Conservation (phyloP, 2,329 filamentous ascomycete species). For the Botryotinia calthae region DNA sequence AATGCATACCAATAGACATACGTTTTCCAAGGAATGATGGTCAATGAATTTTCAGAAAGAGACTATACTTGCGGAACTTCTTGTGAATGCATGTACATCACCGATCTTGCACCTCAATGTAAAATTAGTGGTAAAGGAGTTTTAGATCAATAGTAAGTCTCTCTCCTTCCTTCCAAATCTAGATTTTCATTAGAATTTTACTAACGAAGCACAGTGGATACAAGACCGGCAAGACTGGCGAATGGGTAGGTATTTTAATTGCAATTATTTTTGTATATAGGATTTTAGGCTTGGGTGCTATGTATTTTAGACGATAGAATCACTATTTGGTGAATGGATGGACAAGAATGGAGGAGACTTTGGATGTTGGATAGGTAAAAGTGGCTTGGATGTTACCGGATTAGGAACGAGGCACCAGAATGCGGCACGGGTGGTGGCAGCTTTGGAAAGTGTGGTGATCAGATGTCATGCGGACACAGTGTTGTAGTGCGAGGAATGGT, state of each 20-base stretch:
- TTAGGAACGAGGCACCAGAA: not conserved
- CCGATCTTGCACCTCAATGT: slow-evolving; percentile 60
- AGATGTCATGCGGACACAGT: not conserved
- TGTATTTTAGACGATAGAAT: slow-evolving; percentile 40
- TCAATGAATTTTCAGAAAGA: slow-evolving; percentile 73
- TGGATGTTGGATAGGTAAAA: not conserved
- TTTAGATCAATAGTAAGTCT: slow-evolving; percentile 54
- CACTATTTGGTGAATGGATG: not conserved
- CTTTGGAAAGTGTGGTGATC: slow-evolving; percentile 5
- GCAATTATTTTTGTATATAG: slow-evolving; percentile 73
- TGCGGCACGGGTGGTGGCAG: not conserved
- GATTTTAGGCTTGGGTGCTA: slow-evolving; percentile 62
- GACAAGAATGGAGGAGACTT: not conserved
- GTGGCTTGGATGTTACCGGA: slow-evolving; percentile 1
- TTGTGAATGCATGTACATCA: slow-evolving; percentile 66
- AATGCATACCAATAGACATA: slow-evolving; percentile 50
- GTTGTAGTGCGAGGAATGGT: slow-evolving; percentile 3
- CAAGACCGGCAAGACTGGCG: slow-evolving; percentile 57
- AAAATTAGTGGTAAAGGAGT: slow-evolving; percentile 70
- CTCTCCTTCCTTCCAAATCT: not conserved
- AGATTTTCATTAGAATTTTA: not conserved
- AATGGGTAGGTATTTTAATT: slow-evolving; percentile 75
- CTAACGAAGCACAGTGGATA: slow-evolving; percentile 49
- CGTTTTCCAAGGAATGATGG: slow-evolving; percentile 91
- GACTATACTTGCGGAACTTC: slow-evolving; percentile 56